phyloP scores from a whole-genome alignment of 2,329 filamentous ascomycete species.

The Geosmithia flava region DNA sequence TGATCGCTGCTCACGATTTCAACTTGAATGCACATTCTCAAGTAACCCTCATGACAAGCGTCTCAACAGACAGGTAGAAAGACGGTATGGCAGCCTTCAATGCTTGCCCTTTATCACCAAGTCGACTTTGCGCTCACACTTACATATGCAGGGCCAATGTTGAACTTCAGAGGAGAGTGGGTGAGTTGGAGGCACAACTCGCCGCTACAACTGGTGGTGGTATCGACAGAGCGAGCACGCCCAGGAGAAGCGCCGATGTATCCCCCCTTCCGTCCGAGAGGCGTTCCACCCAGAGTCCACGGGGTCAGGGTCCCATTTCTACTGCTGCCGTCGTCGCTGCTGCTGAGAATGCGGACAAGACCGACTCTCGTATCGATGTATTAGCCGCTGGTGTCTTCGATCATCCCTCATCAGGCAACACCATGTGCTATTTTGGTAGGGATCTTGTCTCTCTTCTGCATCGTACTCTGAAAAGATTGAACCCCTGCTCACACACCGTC shows the following conservation, averaged over 20 bases:
- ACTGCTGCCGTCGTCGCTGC: too few species aligned
- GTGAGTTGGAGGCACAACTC: conserved; percentile 10
- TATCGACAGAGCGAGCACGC: too few species aligned
- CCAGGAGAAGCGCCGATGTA: too few species aligned
- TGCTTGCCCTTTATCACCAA: too few species aligned
- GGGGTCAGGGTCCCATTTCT: too few species aligned
- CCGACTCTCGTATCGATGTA: conserved; percentile 12
- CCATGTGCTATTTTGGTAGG: conserved; percentile 15
- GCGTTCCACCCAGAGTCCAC: too few species aligned
- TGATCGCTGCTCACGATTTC: conserved; percentile 7
- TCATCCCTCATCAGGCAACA: conserved; percentile 7
- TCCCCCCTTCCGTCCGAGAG: too few species aligned
- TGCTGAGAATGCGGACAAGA: too few species aligned
- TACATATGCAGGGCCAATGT: conserved; percentile 3
- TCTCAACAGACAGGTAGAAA: conserved; percentile 10
- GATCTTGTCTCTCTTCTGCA: neutral
- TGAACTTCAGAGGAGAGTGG: conserved; percentile 7
- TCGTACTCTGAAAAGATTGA: neutral
- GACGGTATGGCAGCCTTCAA: conserved; percentile 3
- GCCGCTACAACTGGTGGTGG: conserved; percentile 2
- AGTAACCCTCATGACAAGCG: conserved; percentile 10
- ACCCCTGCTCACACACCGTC: neutral
- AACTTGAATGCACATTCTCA: conserved; percentile 8
- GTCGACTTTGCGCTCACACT: too few species aligned
- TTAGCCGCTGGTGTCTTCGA: conserved; percentile 15